These are phyloP conservation scores for Aureobasidium pullulans DNA, from an alignment of 2,329 filamentous ascomycete species.

Conservation along the genomic window DNA sequence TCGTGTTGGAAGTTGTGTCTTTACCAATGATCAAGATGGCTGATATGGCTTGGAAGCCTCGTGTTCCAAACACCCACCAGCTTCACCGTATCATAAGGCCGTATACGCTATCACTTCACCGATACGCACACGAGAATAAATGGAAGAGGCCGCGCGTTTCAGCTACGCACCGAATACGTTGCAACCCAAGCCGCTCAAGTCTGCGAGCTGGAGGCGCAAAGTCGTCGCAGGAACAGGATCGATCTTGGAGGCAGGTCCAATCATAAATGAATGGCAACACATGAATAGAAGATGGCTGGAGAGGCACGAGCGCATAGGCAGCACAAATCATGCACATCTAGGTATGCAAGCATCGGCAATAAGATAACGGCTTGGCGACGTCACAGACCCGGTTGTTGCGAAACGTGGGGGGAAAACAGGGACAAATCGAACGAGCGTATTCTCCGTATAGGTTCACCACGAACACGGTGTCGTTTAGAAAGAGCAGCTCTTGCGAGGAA, in stretches of 20 bases:
- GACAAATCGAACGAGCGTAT: not conserved
- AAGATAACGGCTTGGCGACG: not conserved
- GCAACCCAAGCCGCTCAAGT: no score
- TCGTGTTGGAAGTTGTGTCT: no score
- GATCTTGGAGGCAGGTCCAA: no score
- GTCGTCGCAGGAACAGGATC: no score
- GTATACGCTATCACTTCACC: not conserved
- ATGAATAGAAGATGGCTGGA: not conserved
- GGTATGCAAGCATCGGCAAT: not conserved
- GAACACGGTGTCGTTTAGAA: no score
- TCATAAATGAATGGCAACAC: no score
- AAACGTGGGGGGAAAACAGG: not conserved
- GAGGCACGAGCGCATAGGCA: not conserved
- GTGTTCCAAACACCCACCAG: no score
- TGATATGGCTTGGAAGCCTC: not conserved
- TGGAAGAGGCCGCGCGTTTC: not conserved
- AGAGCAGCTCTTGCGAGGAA: no score
- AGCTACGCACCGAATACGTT: not conserved
- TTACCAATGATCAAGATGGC: not conserved
- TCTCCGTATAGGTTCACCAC: no score
- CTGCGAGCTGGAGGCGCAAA: no score
- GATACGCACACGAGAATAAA: not conserved
- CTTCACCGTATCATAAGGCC: not conserved
- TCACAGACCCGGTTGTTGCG: not conserved
- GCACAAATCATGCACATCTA: not conserved